Percentiles rank a stretch among this genome's conserved stretches.
phyloP scores from a whole-genome alignment of 2,329 filamentous ascomycete genomes.

The Cladosporium sp. region DNA sequence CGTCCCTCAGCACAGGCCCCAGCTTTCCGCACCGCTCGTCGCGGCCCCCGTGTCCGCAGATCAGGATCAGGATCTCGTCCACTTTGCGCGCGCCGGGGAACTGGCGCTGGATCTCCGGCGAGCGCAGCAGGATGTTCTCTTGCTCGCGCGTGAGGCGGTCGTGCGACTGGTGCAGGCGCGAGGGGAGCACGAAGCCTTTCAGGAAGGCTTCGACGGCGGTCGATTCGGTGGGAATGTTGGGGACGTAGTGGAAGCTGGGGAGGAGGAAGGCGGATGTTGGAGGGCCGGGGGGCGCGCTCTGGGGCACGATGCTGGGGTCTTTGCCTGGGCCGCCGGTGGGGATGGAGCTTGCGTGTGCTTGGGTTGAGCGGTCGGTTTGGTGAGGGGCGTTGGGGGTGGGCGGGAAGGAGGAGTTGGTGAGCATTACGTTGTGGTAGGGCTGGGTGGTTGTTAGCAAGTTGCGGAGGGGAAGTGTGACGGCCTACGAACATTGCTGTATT shows the following conservation, averaged over 20 bases:
- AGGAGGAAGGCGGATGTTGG: slow-evolving; percentile 66
- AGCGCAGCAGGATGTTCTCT: slow-evolving; percentile 39
- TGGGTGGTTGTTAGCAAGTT: slow-evolving; percentile 32
- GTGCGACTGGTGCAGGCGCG: slow-evolving; percentile 56
- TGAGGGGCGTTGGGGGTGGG: slow-evolving; percentile 36
- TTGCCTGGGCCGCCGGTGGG: slow-evolving; percentile 18
- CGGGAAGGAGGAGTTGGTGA: slow-evolving; percentile 70
- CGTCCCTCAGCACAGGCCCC: slow-evolving; percentile 63
- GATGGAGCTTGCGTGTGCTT: slow-evolving; percentile 15
- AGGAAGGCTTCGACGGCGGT: slow-evolving; percentile 50
- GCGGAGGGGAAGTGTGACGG: not conserved
- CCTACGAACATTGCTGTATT: slow-evolving; percentile 40
- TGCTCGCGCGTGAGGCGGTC: slow-evolving; percentile 49
- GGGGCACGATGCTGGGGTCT: slow-evolving; percentile 26
- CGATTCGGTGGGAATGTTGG: slow-evolving; percentile 59
- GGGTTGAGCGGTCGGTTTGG: slow-evolving; percentile 13
- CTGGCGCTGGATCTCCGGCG: slow-evolving; percentile 41
- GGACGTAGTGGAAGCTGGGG: slow-evolving; percentile 76
- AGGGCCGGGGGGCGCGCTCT: slow-evolving; percentile 17
- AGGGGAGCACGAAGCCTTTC: slow-evolving; percentile 60
- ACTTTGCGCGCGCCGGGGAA: slow-evolving; percentile 56
- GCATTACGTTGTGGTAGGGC: slow-evolving; percentile 76
- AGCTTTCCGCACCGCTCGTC: slow-evolving; percentile 77
- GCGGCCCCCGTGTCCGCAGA: slow-evolving; percentile 80
- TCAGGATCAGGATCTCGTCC: slow-evolving; percentile 66